phyloP scores from a whole-genome alignment of 2,329 filamentous ascomycete genomes.

The Trichoderma hamatum region DNA sequence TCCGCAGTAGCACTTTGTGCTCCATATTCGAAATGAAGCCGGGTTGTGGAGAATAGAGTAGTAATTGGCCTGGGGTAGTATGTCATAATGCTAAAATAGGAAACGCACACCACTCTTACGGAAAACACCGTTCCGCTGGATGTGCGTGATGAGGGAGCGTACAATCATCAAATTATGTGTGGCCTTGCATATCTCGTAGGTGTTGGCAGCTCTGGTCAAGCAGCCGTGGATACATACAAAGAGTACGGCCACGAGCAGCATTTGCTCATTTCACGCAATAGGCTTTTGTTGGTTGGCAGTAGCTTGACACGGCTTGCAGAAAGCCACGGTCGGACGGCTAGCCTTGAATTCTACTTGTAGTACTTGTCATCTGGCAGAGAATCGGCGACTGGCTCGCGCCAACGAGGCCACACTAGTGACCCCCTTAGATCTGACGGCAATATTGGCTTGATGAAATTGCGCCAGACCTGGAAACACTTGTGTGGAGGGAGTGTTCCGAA shows the following conservation, averaged over 20 bases:
- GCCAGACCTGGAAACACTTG: background rate
- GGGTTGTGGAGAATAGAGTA: conserved; percentile 8
- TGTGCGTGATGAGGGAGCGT: background rate
- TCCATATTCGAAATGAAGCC: conserved; percentile 24
- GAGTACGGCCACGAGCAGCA: background rate
- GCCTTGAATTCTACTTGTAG: background rate
- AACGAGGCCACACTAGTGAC: conserved; percentile 13
- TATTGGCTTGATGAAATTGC: background rate
- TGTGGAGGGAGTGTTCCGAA: conserved; percentile 10
- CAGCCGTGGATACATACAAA: background rate
- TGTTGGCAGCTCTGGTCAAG: background rate
- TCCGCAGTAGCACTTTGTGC: background rate
- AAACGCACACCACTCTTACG: conserved; percentile 11
- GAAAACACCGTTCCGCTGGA: background rate
- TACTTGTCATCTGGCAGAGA: background rate
- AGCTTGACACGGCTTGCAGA: background rate
- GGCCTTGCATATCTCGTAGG: background rate
- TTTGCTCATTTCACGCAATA: background rate
- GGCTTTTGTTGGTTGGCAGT: conserved; percentile 2
- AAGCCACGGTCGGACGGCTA: background rate
- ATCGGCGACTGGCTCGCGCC: conserved; percentile 4
- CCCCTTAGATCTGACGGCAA: conserved; percentile 21
- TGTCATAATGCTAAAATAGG: conserved; percentile 23
- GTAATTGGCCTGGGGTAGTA: conserved; percentile 19
- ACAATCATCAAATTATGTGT: background rate